Evolutionary conservation across 2,329 filamentous ascomycete species (phyloP), one percentile per base, ranked within the genome.

Genomic region (Aspergillus aculeatus): DNA sequence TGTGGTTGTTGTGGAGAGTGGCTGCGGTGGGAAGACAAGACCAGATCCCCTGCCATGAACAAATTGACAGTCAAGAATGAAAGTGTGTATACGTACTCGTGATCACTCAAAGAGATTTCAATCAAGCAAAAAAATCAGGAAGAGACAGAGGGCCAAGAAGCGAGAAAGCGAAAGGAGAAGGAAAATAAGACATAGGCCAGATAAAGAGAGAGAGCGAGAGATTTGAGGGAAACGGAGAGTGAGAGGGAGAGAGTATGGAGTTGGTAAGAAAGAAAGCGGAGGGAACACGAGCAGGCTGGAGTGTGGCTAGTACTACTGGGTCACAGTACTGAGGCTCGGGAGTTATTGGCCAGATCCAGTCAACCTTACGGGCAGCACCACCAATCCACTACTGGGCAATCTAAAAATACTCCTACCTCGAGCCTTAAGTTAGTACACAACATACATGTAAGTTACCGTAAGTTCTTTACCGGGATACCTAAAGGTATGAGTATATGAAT

Each of bases 261-360:
- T 19, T 31, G 47, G 51, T 47, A 47, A 54, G 32, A 56, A 54
- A 26, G 29, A 44, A 35, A 38, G 16, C 31, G 31, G 51, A 48
- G 52, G 53, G n/a, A 41, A 54, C 59, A 61, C 52, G 58, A 62
- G 59, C 53, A 50, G 59, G 54, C 38, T 44, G 50, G 50, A 58
- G 48, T 29, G 61, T 64, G 56, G 63, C 61, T 64, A 59, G 60
- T 58, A 60, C 32, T 58, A 60, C 32, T 44, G 31, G 29, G 50
- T 31, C 12, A 16, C 11, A 51, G 50, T 26, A 29, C 7, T 31
- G 29, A 35, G 23, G 29, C 26, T 52, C n/a, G 9, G 35, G n/a
- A 29, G 50, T 14, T 21, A 41, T 44, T 44, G 38, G 38, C 38
- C 38, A 16, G 38, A 19, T 16, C 38, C 38, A 41, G 4, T n/a